Evolutionary conservation across 495 filamentous ascomycete genomes (phyloP).

Genomic region (Xylaria palmicola): DNA sequence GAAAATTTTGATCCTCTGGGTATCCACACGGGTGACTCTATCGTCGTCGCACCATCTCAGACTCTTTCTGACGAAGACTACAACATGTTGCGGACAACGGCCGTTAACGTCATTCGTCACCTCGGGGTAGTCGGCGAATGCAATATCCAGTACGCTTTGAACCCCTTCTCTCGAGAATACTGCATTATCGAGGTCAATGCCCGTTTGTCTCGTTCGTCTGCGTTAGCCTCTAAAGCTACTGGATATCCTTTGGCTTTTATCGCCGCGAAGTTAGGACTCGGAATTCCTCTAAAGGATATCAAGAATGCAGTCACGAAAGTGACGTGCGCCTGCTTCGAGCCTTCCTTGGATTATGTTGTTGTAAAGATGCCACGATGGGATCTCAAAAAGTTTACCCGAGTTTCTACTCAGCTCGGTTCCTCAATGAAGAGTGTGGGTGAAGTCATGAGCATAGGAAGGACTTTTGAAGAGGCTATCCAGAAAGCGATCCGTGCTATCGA

Average conservation of each 20-base stretch:
- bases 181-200: slow-evolving; percentile 99
- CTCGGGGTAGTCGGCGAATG: slow-evolving; percentile 97
- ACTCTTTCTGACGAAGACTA: slow-evolving; percentile 98
- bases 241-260: slow-evolving; percentile 96
- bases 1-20: slow-evolving; percentile 99
- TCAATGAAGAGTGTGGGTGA: slow-evolving; percentile 99
- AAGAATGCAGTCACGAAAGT: slow-evolving; percentile 94
- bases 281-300: slow-evolving; percentile 95
- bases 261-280: slow-evolving; percentile 90
- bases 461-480: slow-evolving; percentile 97
- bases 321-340: slow-evolving; percentile 97
- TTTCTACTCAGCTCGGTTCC: slow-evolving; percentile 90
- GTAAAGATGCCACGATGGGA: slow-evolving; percentile 99
- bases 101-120: slow-evolving; percentile 98
- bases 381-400: slow-evolving; percentile 95
- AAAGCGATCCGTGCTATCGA: slow-evolving; percentile 96
- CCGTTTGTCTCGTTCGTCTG: slow-evolving; percentile 90
- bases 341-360: slow-evolving; percentile 97
- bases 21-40: slow-evolving; percentile 97
- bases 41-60: slow-evolving; percentile 95
- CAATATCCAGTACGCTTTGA: slow-evolving; percentile 97
- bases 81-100: slow-evolving; percentile 96
- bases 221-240: slow-evolving; percentile 93
- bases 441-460: slow-evolving; percentile 96
- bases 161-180: slow-evolving; percentile 95